Evolutionary conservation across 345 rosid genomes (phyloP), one percentile per base, ranked within the genome.

Genomic region (Conringia planisiliqua): DNA sequence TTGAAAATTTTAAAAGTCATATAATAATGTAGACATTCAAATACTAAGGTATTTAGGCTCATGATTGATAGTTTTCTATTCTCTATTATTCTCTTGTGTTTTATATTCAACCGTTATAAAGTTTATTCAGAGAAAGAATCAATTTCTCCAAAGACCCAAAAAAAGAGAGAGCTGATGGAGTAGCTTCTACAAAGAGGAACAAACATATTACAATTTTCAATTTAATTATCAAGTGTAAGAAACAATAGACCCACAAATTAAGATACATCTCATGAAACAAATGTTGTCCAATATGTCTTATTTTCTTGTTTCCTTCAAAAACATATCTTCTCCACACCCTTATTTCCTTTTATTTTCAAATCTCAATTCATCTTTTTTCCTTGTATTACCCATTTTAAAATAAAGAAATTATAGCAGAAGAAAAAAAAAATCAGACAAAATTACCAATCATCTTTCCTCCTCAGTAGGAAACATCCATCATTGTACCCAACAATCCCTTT

Each of bases 381-480:
- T 63, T 14, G 0, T 54, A 13, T 5, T 24, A 36, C 46, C 2
- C 18, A 24, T 51, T 6, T 22, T 60, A 51, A 27, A 66, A 10
- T 7, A 50, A 20, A 16, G 0, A 67, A 33, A 58, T 20, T 20
- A 6, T 59, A 27, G 29, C 20, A 26, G 38, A n/a, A 30, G 24
- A 12, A 18, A 22, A 29, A 12, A 42, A 44, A 71, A 10, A 6
- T 10, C 40, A 77, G 39, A 63, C 50, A 77, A 77, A 77, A 83
- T 85, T 77, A 85, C 78, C 91, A 85, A 90, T 93, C 92, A 93
- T 90, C 88, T 83, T 85, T 88, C 86, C 92, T 89, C 90, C 97
- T 85, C 74, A 80, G 68, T 76, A 85, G 96, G 97, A 89, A 90
- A 88, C 98, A 90, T 85, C 81, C 93, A 90, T 93, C 93, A 93